phyloP scores from a whole-genome alignment of 768 basidiomycete genomes.

The Amanita rimosa region DNA sequence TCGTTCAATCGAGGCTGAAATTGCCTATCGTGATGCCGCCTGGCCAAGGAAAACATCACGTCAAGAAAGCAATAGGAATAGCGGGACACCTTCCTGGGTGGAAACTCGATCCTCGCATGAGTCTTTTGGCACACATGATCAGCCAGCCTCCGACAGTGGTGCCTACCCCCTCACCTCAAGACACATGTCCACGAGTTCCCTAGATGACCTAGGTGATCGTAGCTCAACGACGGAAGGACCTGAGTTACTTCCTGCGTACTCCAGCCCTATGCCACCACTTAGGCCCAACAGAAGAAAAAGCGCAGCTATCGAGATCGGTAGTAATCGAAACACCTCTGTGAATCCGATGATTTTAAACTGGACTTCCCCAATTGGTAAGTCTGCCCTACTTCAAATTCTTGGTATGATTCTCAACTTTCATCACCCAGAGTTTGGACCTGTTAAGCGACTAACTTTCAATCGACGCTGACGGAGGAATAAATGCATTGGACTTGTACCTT shows the following conservation, averaged over 20 bases:
- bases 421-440: background rate
- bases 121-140: background rate
- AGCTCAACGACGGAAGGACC: background rate
- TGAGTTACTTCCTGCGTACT: conserved; percentile 10
- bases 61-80: conserved; percentile 13
- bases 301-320: conserved; percentile 23
- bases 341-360: conserved; percentile 52
- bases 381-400: background rate
- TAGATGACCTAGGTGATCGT: background rate
- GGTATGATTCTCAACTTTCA: background rate
- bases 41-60: conserved; percentile 27
- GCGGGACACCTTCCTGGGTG: conserved; percentile 8
- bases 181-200: conserved; percentile 17
- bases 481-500: background rate
- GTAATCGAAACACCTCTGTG: conserved; percentile 12
- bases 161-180: conserved; percentile 25
- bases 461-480: background rate
- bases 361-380: conserved; percentile 59
- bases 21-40: conserved; percentile 36
- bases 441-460: background rate
- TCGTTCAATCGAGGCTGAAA: conserved; percentile 60
- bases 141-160: conserved; percentile 1
- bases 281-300: conserved; percentile 33
- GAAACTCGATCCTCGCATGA: background rate
- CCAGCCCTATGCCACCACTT: conserved; percentile 19